phyloP scores from a whole-genome alignment of 2,329 filamentous ascomycete genomes.

The Paracoccidioides brasiliensis region DNA sequence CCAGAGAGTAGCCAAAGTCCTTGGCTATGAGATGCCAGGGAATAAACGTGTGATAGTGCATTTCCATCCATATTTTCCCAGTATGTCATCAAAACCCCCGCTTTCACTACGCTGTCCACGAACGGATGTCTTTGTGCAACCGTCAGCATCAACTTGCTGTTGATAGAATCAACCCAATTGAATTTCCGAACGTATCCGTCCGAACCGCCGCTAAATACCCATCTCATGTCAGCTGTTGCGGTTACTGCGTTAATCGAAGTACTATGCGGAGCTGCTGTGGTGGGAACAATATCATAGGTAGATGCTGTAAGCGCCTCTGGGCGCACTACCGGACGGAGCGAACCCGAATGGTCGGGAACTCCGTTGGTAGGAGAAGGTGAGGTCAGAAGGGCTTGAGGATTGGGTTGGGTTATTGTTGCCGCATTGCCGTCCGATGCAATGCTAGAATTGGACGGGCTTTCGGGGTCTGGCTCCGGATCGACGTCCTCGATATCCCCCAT shows the following conservation, averaged over 20 bases:
- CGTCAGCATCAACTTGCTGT: slow-evolving; percentile 83
- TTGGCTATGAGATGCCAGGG: slow-evolving; percentile 77
- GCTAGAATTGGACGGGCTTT: slow-evolving; percentile 28
- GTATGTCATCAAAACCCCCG: slow-evolving; percentile 85
- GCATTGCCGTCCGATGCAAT: slow-evolving; percentile 18
- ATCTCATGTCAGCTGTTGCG: slow-evolving; percentile 84
- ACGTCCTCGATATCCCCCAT: slow-evolving; percentile 31
- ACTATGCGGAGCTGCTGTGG: slow-evolving; percentile 88
- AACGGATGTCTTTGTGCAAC: slow-evolving; percentile 94
- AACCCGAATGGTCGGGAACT: slow-evolving; percentile 15
- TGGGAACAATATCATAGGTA: slow-evolving; percentile 90
- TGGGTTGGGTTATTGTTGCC: slow-evolving; percentile 22
- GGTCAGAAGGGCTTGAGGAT: slow-evolving; percentile 37
- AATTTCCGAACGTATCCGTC: slow-evolving; percentile 97
- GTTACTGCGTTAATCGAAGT: slow-evolving; percentile 91
- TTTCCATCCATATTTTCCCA: slow-evolving; percentile 91
- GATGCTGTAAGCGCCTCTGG: slow-evolving; percentile 65
- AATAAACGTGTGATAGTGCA: slow-evolving; percentile 78
- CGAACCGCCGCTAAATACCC: slow-evolving; percentile 84
- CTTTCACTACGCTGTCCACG: slow-evolving; percentile 93
- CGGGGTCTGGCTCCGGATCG: slow-evolving; percentile 16
- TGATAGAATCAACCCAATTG: slow-evolving; percentile 88
- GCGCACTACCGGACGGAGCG: slow-evolving; percentile 50
- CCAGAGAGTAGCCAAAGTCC: slow-evolving; percentile 87
- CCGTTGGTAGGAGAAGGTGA: slow-evolving; percentile 32